A percentile compares a stretch with the other conserved stretches of the same genome.
phyloP scores from a whole-genome alignment of 495 filamentous ascomycete species.

The Xylaria longipes region DNA sequence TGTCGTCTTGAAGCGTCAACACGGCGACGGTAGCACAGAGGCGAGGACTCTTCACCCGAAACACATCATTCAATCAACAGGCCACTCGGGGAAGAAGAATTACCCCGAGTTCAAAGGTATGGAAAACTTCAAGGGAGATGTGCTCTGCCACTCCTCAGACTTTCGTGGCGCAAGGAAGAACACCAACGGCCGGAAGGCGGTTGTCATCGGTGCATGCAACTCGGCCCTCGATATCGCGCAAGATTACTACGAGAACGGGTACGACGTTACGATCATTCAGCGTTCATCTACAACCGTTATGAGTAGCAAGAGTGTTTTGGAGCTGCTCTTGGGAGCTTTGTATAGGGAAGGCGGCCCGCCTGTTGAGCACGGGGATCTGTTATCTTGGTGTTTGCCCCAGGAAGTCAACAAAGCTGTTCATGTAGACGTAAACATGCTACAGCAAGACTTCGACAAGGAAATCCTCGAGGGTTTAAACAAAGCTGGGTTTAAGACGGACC shows the following conservation, averaged over 20 bases:
- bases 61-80: conserved; percentile 75
- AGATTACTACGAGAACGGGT: conserved; percentile 80
- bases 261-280: conserved; percentile 85
- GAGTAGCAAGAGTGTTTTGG: conserved; percentile 52
- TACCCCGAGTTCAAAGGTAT: conserved; percentile 68
- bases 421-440: conserved; percentile 55
- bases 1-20: conserved; percentile 58
- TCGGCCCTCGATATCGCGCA: conserved; percentile 85
- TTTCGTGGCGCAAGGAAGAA: conserved; percentile 63
- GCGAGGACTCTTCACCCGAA: conserved; percentile 66
- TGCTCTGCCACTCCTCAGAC: conserved; percentile 73
- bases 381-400: conserved; percentile 60
- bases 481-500: conserved; percentile 74
- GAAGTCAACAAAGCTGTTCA: conserved; percentile 65
- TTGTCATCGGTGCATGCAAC: conserved; percentile 83
- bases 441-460: conserved; percentile 58
- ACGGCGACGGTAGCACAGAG: conserved; percentile 54
- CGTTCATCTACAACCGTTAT: conserved; percentile 77
- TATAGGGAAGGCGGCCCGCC: conserved; percentile 70
- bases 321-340: conserved; percentile 60
- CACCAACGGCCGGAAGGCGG: conserved; percentile 65
- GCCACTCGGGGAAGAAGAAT: conserved; percentile 74
- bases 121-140: conserved; percentile 63
- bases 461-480: conserved; percentile 65
- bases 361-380: conserved; percentile 68